Evolutionary conservation across 768 basidiomycete species (phyloP).

Genomic region (Kwoniella newhampshirensis): DNA sequence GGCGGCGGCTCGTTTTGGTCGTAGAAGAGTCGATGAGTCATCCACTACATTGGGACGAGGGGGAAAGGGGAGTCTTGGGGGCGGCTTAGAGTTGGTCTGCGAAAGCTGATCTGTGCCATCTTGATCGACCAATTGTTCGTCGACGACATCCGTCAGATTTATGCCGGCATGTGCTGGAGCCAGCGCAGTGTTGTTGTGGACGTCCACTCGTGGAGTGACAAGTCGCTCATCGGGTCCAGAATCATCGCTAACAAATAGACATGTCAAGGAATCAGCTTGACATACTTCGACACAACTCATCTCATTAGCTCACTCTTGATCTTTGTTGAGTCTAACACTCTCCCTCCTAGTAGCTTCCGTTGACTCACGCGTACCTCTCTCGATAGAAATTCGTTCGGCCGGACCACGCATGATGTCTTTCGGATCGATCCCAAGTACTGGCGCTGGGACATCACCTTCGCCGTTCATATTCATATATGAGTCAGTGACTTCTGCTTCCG

Average conservation of each 20-base stretch:
- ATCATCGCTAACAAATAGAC: neutral
- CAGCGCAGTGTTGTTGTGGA: neutral
- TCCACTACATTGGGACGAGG: neutral
- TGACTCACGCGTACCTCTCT: neutral
- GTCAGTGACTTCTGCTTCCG: no score
- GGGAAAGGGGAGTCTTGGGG: slow-evolving; percentile 12
- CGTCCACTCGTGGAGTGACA: neutral
- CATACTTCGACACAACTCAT: no score
- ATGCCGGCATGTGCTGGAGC: neutral
- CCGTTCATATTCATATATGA: no score
- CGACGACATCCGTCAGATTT: neutral
- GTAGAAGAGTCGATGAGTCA: no score
- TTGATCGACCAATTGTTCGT: neutral
- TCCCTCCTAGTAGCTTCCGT: neutral
- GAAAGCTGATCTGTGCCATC: neutral
- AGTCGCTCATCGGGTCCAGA: neutral
- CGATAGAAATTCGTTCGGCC: neutral
- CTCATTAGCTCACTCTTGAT: neutral
- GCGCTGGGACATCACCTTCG: no score
- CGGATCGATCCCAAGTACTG: slow-evolving; percentile 8
- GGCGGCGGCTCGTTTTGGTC: no score
- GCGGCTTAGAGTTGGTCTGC: neutral
- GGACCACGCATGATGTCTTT: slow-evolving; percentile 9
- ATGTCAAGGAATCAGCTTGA: neutral
- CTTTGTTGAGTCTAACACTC: neutral